A percentile compares a stretch with the other conserved stretches of the same genome.
phyloP scores from a whole-genome alignment of 768 basidiomycete species.

The Pholiota microspora region DNA sequence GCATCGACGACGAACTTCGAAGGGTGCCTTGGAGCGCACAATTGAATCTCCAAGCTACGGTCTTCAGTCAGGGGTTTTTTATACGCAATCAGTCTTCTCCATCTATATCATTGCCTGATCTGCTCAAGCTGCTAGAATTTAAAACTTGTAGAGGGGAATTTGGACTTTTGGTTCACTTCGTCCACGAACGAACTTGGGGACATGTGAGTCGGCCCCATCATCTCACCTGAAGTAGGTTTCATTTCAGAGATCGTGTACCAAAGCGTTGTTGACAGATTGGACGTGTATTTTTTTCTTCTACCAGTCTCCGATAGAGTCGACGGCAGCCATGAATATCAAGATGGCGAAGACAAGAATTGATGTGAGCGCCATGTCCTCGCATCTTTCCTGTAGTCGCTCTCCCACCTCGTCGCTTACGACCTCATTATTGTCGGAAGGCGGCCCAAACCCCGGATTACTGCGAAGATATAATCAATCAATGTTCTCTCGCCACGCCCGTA shows the following conservation, averaged over 20 bases:
- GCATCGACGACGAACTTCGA: neutral
- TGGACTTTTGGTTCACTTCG: neutral
- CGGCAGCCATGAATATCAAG: neutral
- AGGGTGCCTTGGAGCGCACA: neutral
- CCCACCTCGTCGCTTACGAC: neutral
- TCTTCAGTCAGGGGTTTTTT: neutral
- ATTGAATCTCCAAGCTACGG: neutral
- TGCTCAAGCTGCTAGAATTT: neutral
- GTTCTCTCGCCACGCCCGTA: neutral
- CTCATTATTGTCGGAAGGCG: neutral
- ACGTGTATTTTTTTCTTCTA: neutral
- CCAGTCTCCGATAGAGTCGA: neutral
- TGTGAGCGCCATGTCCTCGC: neutral
- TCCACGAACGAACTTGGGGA: neutral
- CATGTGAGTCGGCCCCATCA: neutral
- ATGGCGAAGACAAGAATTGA: neutral
- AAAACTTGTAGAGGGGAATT: neutral
- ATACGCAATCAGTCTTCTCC: neutral
- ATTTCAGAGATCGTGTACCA: neutral
- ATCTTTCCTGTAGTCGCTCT: neutral
- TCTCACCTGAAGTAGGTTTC: neutral
- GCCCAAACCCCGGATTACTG: neutral
- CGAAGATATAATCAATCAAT: neutral
- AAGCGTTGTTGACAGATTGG: neutral
- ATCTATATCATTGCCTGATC: neutral